Evolutionary conservation across 345 rosid genomes (phyloP).

Genomic region (Brassica nigra): DNA sequence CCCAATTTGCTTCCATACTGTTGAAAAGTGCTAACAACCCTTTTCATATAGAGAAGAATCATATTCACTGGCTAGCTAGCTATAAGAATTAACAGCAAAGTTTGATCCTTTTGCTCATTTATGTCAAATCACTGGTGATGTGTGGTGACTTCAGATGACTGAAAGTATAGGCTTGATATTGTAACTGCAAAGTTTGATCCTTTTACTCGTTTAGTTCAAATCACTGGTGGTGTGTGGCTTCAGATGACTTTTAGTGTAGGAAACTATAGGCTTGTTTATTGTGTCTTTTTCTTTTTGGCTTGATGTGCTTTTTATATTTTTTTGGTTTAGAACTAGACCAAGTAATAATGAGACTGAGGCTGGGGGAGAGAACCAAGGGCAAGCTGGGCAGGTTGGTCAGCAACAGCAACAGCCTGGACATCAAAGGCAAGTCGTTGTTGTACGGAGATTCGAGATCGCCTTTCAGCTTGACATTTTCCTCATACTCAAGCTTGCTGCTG

Average conservation of each 20-base stretch:
- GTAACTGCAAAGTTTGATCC: background rate
- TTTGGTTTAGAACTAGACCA: slow-evolving; percentile 35
- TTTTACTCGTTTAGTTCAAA: background rate
- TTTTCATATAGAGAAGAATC: background rate
- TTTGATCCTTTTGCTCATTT: background rate
- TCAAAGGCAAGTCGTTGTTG: slow-evolving; percentile 73
- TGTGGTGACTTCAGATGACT: background rate
- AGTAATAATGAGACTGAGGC: slow-evolving; percentile 31
- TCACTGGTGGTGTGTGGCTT: background rate
- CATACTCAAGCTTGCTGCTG: slow-evolving; percentile 87
- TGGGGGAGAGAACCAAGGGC: slow-evolving; percentile 40
- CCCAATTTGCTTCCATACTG: background rate
- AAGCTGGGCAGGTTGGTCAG: slow-evolving; percentile 47
- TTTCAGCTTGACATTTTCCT: slow-evolving; percentile 91
- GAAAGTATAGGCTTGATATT: background rate
- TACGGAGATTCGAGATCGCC: slow-evolving; percentile 88
- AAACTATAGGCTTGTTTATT: background rate
- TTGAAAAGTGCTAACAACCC: too few species aligned
- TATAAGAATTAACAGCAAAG: background rate
- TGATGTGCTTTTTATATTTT: background rate
- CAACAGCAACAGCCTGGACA: slow-evolving; percentile 67
- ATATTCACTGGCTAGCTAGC: background rate
- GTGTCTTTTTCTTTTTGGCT: background rate
- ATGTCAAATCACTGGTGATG: background rate
- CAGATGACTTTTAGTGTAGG: too few species aligned